These are phyloP conservation scores for Xylariaceae sp. DNA, from an alignment of 2,329 filamentous ascomycete genomes.

Conservation along the genomic window DNA sequence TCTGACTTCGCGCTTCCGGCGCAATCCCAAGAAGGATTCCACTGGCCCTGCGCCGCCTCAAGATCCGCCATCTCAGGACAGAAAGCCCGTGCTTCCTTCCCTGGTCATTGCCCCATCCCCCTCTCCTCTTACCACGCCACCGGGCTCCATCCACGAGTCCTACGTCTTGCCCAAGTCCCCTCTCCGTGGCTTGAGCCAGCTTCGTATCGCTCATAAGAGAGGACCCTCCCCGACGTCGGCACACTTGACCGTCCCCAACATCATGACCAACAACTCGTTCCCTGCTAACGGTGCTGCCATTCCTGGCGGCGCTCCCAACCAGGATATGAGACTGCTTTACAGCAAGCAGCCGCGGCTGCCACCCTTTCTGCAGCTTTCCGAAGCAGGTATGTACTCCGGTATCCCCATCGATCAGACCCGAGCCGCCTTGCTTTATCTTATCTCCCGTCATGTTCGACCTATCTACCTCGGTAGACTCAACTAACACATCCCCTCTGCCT, in stretches of 20 bases:
- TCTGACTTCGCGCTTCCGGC: slow-evolving; percentile 30
- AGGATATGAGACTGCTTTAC: slow-evolving; percentile 15
- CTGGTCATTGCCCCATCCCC: slow-evolving; percentile 27
- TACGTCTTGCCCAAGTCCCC: slow-evolving; percentile 31
- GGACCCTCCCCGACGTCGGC: slow-evolving; percentile 39
- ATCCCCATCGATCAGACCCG: slow-evolving; percentile 1
- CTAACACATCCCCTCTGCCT: slow-evolving; percentile 4
- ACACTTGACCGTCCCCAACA: slow-evolving; percentile 23
- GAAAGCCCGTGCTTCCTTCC: slow-evolving; percentile 22
- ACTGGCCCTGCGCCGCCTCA: slow-evolving; percentile 7
- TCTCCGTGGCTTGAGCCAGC: slow-evolving; percentile 42
- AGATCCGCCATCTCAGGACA: slow-evolving; percentile 5
- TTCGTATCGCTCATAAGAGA: slow-evolving; percentile 46
- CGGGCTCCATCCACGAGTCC: slow-evolving; percentile 24
- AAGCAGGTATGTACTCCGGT: slow-evolving; percentile 38
- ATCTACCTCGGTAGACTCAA: not conserved
- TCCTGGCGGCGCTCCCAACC: slow-evolving; percentile 27
- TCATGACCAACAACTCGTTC: slow-evolving; percentile 33
- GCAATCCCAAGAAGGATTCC: slow-evolving; percentile 21
- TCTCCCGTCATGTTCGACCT: not conserved
- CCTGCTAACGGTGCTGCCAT: slow-evolving; percentile 29
- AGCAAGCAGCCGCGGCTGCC: slow-evolving; percentile 38
- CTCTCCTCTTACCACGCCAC: slow-evolving; percentile 23
- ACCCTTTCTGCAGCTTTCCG: slow-evolving; percentile 48
- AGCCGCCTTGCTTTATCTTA: not conserved